phyloP scores from a whole-genome alignment of 805 yeast species.

The Wickerhamomyces xylosicus region DNA sequence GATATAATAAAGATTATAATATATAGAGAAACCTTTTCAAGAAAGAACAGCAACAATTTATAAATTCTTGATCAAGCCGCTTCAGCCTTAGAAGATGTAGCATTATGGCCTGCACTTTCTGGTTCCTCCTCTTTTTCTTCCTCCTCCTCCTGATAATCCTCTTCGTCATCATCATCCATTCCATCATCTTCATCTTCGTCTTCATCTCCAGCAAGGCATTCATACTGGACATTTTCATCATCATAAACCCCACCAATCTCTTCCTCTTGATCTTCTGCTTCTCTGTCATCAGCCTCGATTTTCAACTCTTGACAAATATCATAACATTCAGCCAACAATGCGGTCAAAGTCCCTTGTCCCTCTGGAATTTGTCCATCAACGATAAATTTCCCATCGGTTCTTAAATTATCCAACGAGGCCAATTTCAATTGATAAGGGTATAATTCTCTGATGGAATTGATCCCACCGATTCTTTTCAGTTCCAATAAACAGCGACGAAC shows the following conservation, averaged over 20 bases:
- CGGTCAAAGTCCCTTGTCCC: conserved; percentile 94
- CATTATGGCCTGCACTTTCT: no score
- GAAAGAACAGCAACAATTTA: no score
- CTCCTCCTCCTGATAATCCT: no score
- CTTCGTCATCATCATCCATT: no score
- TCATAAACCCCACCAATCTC: conserved; percentile 21
- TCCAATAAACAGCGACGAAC: conserved; percentile 86
- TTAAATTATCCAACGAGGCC: conserved; percentile 76
- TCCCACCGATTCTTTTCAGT: conserved; percentile 86
- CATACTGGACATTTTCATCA: conserved; percentile 9
- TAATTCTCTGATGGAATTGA: conserved; percentile 76
- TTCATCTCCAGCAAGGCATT: conserved; percentile 16
- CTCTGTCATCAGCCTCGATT: conserved; percentile 61
- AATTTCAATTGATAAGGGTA: conserved; percentile 95
- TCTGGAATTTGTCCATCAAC: conserved; percentile 88
- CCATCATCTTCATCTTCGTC: conserved; percentile 24
- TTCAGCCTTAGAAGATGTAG: no score
- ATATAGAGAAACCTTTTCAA: no score
- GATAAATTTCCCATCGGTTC: conserved; percentile 87
- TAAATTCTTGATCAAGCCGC: no score
- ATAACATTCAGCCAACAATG: conserved; percentile 85
- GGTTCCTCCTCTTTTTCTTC: no score
- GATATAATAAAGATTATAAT: no score
- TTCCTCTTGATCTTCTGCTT: conserved; percentile 13
- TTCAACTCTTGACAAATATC: conserved; percentile 88